Conservation (phyloP, 495 filamentous ascomycete genomes). For the Penicillium herquei region DNA sequence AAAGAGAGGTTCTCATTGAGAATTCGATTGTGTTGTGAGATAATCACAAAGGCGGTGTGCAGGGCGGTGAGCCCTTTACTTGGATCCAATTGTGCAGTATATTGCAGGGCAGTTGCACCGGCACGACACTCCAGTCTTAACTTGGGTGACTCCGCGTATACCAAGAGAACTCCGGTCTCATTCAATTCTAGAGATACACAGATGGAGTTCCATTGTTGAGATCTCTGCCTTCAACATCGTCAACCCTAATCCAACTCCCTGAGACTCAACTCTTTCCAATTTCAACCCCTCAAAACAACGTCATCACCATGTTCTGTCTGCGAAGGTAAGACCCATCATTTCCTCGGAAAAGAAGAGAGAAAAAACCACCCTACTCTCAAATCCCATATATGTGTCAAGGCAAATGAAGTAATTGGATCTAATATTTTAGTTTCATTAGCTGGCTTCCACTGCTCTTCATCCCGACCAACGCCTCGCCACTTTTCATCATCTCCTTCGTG, state of each 20-base stretch:
- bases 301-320: conserved; percentile 72
- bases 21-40: background rate
- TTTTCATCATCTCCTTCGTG: conserved; percentile 89
- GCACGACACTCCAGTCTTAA: too few relatives aligned
- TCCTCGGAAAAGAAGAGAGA: background rate
- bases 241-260: too few relatives aligned
- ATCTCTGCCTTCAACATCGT: too few relatives aligned
- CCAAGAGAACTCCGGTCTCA: too few relatives aligned
- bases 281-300: conserved; percentile 1
- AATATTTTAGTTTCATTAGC: conserved; percentile 12
- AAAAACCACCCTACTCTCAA: background rate
- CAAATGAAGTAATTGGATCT: background rate
- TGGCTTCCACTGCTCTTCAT: conserved; percentile 48
- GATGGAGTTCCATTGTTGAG: too few relatives aligned
- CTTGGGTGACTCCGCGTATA: too few relatives aligned
- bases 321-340: conserved; percentile 13
- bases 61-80: too few relatives aligned
- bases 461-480: conserved; percentile 71
- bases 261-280: background rate
- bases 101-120: too few relatives aligned
- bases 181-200: too few relatives aligned
- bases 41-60: too few relatives aligned
- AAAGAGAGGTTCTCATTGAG: background rate
- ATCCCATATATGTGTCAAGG: background rate
- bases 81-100: too few relatives aligned